Evolutionary conservation across 140 eudicot genomes (phyloP).

Genomic region (Bidens hawaiensis): DNA sequence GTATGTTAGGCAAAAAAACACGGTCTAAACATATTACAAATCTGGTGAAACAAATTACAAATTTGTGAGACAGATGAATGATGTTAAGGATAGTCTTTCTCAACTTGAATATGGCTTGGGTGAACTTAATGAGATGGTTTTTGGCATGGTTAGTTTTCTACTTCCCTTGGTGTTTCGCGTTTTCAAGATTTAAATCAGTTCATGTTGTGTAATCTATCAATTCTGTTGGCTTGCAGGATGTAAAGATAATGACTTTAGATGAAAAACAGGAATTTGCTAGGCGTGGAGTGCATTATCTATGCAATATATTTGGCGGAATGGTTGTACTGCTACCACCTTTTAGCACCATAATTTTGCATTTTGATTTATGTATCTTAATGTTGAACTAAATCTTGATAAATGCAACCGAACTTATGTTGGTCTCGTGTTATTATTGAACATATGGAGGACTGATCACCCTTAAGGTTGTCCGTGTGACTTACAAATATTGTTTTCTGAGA

Average conservation of each 20-base stretch:
- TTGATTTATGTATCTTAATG: constrained; percentile 4
- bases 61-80: constrained; percentile 50
- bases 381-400: background rate
- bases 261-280: constrained; percentile 43
- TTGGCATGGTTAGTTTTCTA: constrained; percentile 60
- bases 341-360: constrained; percentile 15
- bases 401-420: background rate
- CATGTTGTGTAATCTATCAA: background rate
- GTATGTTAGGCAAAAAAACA: background rate
- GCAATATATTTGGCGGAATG: constrained; percentile 35
- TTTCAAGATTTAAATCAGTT: constrained; percentile 1
- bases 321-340: constrained; percentile 15
- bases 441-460: constrained; percentile 12
- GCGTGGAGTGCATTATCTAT: constrained; percentile 42
- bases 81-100: constrained; percentile 53
- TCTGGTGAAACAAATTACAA: too few relatives aligned
- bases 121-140: constrained; percentile 31
- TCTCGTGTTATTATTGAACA: background rate
- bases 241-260: constrained; percentile 22
- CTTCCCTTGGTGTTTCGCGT: background rate
- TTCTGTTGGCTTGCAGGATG: constrained; percentile 14
- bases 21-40: constrained; percentile 9
- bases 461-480: constrained; percentile 18
- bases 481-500: background rate
- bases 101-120: constrained; percentile 44